Evolutionary conservation across 805 yeast genomes (phyloP).

Genomic region (Geotrichum ghanense): DNA sequence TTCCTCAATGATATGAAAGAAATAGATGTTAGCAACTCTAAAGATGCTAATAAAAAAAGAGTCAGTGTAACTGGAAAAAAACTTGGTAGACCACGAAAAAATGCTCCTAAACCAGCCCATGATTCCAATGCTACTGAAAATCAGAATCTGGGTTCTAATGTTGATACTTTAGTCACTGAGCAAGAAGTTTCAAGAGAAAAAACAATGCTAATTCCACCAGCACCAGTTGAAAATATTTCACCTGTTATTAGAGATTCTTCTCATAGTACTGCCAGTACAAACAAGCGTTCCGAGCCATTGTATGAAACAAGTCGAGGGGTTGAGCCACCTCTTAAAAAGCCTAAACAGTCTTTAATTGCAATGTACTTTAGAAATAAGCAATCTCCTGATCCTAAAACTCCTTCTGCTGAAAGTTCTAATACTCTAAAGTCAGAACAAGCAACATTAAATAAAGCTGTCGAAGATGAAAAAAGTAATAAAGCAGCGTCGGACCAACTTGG

Average conservation of each 20-base stretch:
- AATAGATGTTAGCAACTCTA: not conserved
- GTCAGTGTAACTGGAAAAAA: constrained; percentile 3
- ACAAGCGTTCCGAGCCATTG: not conserved
- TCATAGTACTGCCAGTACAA: too few relatives aligned
- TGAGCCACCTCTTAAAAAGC: too few relatives aligned
- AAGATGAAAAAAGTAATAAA: too few relatives aligned
- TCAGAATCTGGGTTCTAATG: too few relatives aligned
- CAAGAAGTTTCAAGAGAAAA: not conserved
- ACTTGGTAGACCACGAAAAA: constrained; percentile 16
- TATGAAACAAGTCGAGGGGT: not conserved
- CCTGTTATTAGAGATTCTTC: too few relatives aligned
- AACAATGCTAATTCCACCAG: not conserved
- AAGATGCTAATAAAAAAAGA: not conserved
- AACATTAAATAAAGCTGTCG: too few relatives aligned
- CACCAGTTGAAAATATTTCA: too few relatives aligned
- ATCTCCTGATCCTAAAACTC: not conserved
- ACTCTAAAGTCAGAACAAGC: not conserved
- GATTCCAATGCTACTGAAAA: too few relatives aligned
- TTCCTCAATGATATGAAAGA: constrained; percentile 1
- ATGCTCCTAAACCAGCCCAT: constrained; percentile 4
- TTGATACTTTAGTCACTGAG: constrained; percentile 1
- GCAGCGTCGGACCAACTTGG: too few relatives aligned
- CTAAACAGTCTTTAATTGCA: too few relatives aligned
- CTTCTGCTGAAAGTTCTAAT: not conserved
- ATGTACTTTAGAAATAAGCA: too few relatives aligned